Base-by-base conservation (phyloP, 306 rosid genomes). In the Gleditsia sinensis region DNA sequence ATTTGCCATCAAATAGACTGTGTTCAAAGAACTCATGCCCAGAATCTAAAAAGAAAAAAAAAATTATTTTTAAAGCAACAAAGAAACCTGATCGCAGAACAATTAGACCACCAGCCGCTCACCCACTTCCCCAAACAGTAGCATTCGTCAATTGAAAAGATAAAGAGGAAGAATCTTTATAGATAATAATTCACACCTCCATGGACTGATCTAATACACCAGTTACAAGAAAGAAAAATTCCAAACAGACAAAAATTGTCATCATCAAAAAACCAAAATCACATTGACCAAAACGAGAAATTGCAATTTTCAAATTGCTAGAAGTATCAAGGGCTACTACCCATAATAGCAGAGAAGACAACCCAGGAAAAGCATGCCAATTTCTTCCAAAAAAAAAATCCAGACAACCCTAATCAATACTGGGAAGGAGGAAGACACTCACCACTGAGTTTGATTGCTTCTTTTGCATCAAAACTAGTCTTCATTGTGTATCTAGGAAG, bases 401-500 rank as follows among this genome's bases (percentile, higher is more conserved):
- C 6, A 75, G 9, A 6, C 33, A 67, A 48, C 32, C 13, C 9
- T 6, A 20, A 30, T 12, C 0, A 6, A 16, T 12, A 9, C 34
- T 10, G 2, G 10, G 14, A 56, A 14, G 2, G 11, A 43, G 14
- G 48, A n/a, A 36, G 46, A 71, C 45, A 61, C 72, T 51, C 80
- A 88, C 93, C 93, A 55, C 86, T 65, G 69, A 81, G 81, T 69
- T 84, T 88, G 59, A 88, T 63, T 46, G 24, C 76, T 20, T 75
- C 65, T 59, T 69, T 79, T 3, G 91, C 91, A 67, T 88, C 93
- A 72, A 82, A 88, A 14, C 83, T 87, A 12, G 14, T n/a, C 2
- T 64, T 72, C n/a, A 49, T 39, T 9, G 74, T 13, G 28, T 43
- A 72, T 60, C 54, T 40, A 36, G 93, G 93, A 78, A 88, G 75